Conservation (phyloP, 208 protist species). For the Trichomonas tenax region DNA sequence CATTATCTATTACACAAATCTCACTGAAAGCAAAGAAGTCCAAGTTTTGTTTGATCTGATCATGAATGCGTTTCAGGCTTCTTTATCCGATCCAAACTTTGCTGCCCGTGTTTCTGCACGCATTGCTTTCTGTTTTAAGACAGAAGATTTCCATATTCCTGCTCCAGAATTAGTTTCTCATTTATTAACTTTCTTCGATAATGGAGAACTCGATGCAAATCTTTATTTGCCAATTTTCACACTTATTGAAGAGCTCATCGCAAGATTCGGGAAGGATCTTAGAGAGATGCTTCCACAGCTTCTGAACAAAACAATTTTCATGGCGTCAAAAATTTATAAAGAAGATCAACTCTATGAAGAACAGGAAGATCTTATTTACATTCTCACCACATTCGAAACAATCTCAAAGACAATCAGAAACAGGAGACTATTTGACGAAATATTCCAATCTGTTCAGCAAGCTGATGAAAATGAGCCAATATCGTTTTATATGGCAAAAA, state of each 20-base stretch:
- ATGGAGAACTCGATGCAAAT: background rate
- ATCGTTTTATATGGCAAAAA: background rate
- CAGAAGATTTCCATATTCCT: background rate
- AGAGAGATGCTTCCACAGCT: background rate
- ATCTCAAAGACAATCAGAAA: background rate
- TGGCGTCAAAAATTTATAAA: background rate
- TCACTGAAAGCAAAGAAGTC: background rate
- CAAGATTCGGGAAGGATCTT: background rate
- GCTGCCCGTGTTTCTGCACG: background rate
- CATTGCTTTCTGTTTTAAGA: background rate
- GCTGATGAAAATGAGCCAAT: background rate
- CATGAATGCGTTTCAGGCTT: background rate
- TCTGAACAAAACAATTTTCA: background rate
- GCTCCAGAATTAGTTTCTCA: background rate
- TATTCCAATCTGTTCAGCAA: background rate
- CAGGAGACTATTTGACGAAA: background rate
- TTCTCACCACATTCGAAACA: background rate
- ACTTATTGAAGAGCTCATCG: background rate
- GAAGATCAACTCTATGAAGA: background rate
- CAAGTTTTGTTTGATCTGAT: background rate
- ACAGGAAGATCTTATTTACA: background rate
- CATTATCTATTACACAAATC: background rate
- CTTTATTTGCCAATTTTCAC: background rate
- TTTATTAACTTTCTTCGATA: background rate
- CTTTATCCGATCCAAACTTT: background rate